Percentiles rank a stretch among this genome's conserved stretches.
Evolutionary conservation across 73 alveolate genomes (phyloP).

Genomic region (Stentor roeselii): DNA sequence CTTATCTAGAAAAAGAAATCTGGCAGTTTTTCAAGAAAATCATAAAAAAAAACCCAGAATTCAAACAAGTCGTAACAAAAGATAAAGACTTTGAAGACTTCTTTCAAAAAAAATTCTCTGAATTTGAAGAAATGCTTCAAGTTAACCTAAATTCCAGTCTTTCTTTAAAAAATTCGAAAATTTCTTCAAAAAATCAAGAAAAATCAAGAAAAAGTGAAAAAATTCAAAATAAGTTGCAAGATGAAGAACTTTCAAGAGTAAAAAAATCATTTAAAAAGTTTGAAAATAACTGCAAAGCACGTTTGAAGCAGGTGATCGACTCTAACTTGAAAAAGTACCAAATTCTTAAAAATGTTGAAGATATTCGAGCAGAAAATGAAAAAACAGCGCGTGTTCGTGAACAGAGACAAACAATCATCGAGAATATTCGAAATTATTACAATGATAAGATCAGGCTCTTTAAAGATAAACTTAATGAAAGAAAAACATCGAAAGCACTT

Average conservation of each 20-base stretch:
- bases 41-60: background rate
- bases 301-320: background rate
- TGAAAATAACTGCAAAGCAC: background rate
- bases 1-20: background rate
- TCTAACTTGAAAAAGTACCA: constrained; percentile 8
- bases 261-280: background rate
- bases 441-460: background rate
- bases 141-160: background rate
- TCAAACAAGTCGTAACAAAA: background rate
- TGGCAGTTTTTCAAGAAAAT: background rate
- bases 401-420: background rate
- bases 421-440: background rate
- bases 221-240: background rate
- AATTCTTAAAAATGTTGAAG: background rate
- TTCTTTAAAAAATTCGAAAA: background rate
- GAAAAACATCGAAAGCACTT: background rate
- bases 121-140: constrained; percentile 5
- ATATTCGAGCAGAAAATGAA: background rate
- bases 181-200: background rate
- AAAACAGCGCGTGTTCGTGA: background rate
- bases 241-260: background rate
- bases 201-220: background rate
- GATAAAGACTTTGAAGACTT: constrained; percentile 1
- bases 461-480: constrained; percentile 3
- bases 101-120: background rate